Conservation (phyloP, 768 basidiomycete species). For the Agaricus bisporus region DNA sequence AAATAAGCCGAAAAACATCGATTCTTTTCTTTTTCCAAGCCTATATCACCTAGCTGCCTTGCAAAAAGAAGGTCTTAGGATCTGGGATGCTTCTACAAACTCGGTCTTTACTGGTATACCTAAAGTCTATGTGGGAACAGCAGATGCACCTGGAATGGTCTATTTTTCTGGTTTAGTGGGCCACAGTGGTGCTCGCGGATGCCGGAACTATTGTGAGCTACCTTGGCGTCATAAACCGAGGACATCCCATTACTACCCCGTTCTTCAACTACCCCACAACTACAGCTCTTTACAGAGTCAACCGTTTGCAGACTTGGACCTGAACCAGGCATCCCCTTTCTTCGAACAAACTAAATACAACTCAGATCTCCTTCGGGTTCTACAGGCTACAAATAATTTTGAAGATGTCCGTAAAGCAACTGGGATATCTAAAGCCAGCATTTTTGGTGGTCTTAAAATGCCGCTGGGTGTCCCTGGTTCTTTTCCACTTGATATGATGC, state of each 20-base stretch:
- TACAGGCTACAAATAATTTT: constrained; percentile 13
- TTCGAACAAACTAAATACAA: not conserved
- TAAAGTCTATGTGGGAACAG: constrained; percentile 20
- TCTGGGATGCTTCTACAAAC: constrained; percentile 23
- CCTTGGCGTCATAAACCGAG: not conserved
- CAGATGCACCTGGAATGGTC: constrained; percentile 28
- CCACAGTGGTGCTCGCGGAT: constrained; percentile 18
- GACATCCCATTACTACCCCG: constrained; percentile 25
- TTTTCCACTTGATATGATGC: constrained; percentile 38
- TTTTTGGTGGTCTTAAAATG: constrained; percentile 27
- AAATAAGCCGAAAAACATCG: constrained; percentile 23
- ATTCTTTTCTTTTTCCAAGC: constrained; percentile 28
- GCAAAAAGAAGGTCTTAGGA: constrained; percentile 22
- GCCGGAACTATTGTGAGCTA: constrained; percentile 2
- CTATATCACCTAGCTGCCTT: constrained; percentile 27
- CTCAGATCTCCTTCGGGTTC: not conserved
- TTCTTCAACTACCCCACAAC: constrained; percentile 20
- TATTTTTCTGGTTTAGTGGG: constrained; percentile 27
- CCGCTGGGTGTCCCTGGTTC: constrained; percentile 25
- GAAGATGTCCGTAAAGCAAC: constrained; percentile 21
- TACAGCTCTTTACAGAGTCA: constrained; percentile 15
- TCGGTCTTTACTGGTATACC: constrained; percentile 12
- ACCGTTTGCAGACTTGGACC: not conserved
- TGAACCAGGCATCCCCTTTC: not conserved
- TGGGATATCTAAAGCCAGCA: constrained; percentile 27